phyloP scores from a whole-genome alignment of 2,329 filamentous ascomycete genomes.

The Trichoderma sp. region DNA sequence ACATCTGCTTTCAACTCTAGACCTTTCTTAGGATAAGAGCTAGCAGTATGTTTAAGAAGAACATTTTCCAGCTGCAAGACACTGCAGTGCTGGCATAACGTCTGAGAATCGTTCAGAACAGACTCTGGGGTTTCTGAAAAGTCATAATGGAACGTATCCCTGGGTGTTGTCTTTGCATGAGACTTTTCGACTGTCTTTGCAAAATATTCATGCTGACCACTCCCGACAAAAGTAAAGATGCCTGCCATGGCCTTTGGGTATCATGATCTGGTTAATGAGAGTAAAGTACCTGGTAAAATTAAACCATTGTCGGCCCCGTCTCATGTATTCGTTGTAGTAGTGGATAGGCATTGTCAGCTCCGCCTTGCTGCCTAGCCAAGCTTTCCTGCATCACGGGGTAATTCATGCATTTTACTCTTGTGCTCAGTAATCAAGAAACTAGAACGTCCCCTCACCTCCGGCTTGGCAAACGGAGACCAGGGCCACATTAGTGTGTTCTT shows the following conservation, averaged over 20 bases:
- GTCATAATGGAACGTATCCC: background rate
- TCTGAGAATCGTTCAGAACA: background rate
- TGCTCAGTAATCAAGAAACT: too few species aligned
- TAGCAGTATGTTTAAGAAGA: background rate
- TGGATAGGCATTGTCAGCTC: background rate
- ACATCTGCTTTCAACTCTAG: constrained; percentile 1
- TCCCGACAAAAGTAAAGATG: background rate
- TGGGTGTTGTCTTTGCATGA: background rate
- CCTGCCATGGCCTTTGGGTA: background rate
- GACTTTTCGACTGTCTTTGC: background rate
- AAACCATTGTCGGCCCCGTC: background rate
- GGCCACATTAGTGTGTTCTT: too few species aligned
- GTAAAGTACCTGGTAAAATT: too few species aligned
- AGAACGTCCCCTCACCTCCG: too few species aligned
- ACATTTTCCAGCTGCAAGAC: background rate
- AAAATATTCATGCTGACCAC: background rate
- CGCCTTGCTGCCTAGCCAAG: constrained; percentile 10
- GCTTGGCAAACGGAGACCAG: too few species aligned
- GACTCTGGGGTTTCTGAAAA: background rate
- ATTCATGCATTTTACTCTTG: background rate
- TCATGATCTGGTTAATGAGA: background rate
- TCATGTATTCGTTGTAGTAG: background rate
- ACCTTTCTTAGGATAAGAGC: background rate
- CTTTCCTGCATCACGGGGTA: background rate
- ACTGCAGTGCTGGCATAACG: constrained; percentile 1